phyloP scores from a whole-genome alignment of 2,329 filamentous ascomycete genomes.

The Sclerotinia nivalis region DNA sequence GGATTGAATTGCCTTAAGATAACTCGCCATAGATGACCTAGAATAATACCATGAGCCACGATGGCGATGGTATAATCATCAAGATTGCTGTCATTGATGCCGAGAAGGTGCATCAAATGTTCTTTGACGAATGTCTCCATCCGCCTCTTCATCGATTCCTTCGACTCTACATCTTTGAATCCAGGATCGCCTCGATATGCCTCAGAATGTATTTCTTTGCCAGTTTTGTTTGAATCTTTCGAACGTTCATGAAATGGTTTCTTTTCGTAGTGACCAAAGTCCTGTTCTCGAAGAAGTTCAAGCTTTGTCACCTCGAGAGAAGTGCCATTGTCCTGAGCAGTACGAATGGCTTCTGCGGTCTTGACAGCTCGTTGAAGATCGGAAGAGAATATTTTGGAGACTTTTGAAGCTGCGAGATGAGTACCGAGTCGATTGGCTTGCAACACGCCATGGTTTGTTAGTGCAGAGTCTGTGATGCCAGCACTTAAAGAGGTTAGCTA shows the following conservation, averaged over 20 bases:
- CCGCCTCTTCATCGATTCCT: conserved; percentile 64
- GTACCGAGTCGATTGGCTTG: conserved; percentile 72
- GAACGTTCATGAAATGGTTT: conserved; percentile 53
- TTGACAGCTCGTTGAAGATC: conserved; percentile 71
- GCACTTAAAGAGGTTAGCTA: conserved; percentile 54
- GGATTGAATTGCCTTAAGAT: conserved; percentile 56
- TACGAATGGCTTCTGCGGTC: conserved; percentile 67
- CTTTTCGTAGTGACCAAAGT: conserved; percentile 73
- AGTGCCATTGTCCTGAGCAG: conserved; percentile 57
- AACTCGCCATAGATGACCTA: conserved; percentile 66
- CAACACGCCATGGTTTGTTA: conserved; percentile 79
- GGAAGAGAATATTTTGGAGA: conserved; percentile 75
- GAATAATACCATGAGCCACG: conserved; percentile 81
- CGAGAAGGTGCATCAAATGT: conserved; percentile 59
- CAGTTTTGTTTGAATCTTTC: conserved; percentile 38
- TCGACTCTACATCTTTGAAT: conserved; percentile 64
- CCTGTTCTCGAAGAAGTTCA: conserved; percentile 64
- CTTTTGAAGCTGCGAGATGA: conserved; percentile 63
- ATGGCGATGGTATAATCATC: conserved; percentile 56
- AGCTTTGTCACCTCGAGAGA: conserved; percentile 33
- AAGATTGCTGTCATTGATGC: conserved; percentile 30
- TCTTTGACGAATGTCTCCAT: conserved; percentile 65
- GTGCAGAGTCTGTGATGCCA: conserved; percentile 74
- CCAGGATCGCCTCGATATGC: conserved; percentile 45
- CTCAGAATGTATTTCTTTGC: conserved; percentile 45